Percentiles rank a stretch among this genome's conserved stretches.
Evolutionary conservation across 208 protist genomes (phyloP).

Genomic region (Leishmania arabica): DNA sequence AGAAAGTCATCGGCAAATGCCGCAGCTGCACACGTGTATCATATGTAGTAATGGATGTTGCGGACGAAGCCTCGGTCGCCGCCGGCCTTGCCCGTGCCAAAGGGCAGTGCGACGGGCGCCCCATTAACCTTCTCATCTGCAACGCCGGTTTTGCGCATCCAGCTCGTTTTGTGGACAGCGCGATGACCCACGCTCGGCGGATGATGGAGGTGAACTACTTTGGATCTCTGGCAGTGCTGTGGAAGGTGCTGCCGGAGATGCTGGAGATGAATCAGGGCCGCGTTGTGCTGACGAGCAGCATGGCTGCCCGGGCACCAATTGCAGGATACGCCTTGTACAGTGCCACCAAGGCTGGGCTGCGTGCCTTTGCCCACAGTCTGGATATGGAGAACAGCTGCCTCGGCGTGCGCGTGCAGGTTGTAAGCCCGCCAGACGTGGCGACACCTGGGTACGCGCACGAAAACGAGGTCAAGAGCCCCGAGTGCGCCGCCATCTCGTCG

Average conservation of each 20-base stretch:
- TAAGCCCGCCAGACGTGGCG: constrained; percentile 84
- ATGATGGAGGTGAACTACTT: constrained; percentile 94
- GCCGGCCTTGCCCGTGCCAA: constrained; percentile 28
- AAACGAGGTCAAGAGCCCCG: constrained; percentile 83
- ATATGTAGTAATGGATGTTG: constrained; percentile 84
- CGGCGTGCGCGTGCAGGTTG: constrained; percentile 81
- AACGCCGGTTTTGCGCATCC: constrained; percentile 86
- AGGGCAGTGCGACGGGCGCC: constrained; percentile 35
- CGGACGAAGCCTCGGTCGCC: constrained; percentile 59
- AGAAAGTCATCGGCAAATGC: constrained; percentile 20
- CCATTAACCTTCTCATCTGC: constrained; percentile 79
- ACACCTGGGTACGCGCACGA: constrained; percentile 84
- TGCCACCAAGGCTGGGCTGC: constrained; percentile 85
- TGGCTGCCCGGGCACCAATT: constrained; percentile 73
- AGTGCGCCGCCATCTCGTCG: constrained; percentile 77
- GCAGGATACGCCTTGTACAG: constrained; percentile 88
- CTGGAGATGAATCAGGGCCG: constrained; percentile 47
- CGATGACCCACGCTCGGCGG: constrained; percentile 45
- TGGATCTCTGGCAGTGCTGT: constrained; percentile 68
- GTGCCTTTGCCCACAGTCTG: constrained; percentile 85
- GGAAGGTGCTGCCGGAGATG: constrained; percentile 81
- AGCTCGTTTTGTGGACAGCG: constrained; percentile 76
- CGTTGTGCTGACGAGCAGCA: constrained; percentile 84
- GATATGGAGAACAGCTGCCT: constrained; percentile 87
- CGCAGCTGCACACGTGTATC: constrained; percentile 49